phyloP scores from a whole-genome alignment of 2,329 filamentous ascomycete species.

The Exophiala sp. region DNA sequence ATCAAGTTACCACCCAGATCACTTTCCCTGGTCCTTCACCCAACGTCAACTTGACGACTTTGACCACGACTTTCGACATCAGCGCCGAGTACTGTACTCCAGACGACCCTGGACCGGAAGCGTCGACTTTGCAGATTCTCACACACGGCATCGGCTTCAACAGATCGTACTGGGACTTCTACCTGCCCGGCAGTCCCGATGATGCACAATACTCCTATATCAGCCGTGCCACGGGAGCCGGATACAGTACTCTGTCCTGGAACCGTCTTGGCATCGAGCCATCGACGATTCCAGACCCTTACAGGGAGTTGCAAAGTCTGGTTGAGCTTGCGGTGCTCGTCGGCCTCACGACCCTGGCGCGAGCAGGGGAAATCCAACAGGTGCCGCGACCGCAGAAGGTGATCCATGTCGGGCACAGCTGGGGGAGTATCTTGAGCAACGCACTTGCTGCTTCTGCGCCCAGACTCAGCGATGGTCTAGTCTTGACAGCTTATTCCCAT shows the following conservation, averaged over 20 bases:
- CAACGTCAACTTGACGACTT: constrained; percentile 69
- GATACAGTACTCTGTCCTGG: constrained; percentile 39
- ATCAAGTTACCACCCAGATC: constrained; percentile 69
- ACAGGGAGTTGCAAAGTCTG: constrained; percentile 37
- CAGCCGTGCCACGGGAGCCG: constrained; percentile 26
- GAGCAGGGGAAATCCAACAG: constrained; percentile 24
- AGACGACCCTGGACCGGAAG: constrained; percentile 8
- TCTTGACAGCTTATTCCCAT: constrained; percentile 42
- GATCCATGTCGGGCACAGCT: constrained; percentile 37
- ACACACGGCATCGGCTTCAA: constrained; percentile 24
- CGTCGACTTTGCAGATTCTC: constrained; percentile 19
- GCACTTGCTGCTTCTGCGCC: constrained; percentile 33
- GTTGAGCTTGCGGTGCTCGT: constrained; percentile 38
- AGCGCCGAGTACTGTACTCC: constrained; percentile 39
- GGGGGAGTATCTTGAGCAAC: constrained; percentile 34
- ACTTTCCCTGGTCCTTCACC: constrained; percentile 69
- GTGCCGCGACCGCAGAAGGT: constrained; percentile 33
- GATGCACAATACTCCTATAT: constrained; percentile 21
- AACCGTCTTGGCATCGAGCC: constrained; percentile 38
- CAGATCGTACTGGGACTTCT: constrained; percentile 26
- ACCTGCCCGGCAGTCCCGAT: constrained; percentile 14
- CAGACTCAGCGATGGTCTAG: constrained; percentile 34
- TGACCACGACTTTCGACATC: constrained; percentile 74
- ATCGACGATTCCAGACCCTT: constrained; percentile 37
- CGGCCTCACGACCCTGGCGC: constrained; percentile 32